Base-by-base conservation (phyloP, 495 filamentous ascomycete species). In the Aspergillus conjunctus region DNA sequence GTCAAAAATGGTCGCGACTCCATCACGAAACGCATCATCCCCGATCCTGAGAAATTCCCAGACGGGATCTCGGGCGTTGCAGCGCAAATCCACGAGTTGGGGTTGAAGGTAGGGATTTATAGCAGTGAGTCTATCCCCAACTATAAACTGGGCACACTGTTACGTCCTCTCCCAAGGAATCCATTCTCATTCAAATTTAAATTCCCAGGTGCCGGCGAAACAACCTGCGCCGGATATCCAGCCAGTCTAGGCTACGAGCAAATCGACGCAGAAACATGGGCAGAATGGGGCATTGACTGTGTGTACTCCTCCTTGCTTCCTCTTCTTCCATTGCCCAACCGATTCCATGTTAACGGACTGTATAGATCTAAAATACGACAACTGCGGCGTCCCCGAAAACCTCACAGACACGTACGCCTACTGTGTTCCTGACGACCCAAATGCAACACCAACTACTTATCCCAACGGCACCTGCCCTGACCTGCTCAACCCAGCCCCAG, bases 301-400 rank as follows among this genome's bases (percentile, higher is more conserved):
- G 64, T 55, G 76, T 72, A 37, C 17, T 18, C 52, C 51, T 26
- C n/a, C 33, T 33, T 17, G 21, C 17, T n/a, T n/a, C n/a, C 43
- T 26, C 32, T 2, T 17, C 18, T 53, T 21, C 17, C 20, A 5
- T 15, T 10, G 33, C 20, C 39, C 21, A 9, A 61, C 52, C 48
- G 15, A 58, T n/a, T 22, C n/a, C 37, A n/a, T n/a, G 12, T 14
- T 11, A 9, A 41, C 11, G 15, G 9, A 11, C 3, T 41, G 15
- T 41, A 41, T 11, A 82, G 80, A 89, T 59, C 72, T 88, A 33
- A 90, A 91, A 72, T 90, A 91, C 61, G 88, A 91, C 69, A 90
- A 89, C 73, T 91, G 88, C 71, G 73, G 77, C 46, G 74, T 79
- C 26, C 78, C 79, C 49, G 59, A 59, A 18, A 67, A 75, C 61